Percentiles rank a stretch among this genome's conserved stretches.
These are phyloP conservation scores for Boletus rubescentipes DNA, from an alignment of 768 basidiomycete species.

Conservation along the genomic window DNA sequence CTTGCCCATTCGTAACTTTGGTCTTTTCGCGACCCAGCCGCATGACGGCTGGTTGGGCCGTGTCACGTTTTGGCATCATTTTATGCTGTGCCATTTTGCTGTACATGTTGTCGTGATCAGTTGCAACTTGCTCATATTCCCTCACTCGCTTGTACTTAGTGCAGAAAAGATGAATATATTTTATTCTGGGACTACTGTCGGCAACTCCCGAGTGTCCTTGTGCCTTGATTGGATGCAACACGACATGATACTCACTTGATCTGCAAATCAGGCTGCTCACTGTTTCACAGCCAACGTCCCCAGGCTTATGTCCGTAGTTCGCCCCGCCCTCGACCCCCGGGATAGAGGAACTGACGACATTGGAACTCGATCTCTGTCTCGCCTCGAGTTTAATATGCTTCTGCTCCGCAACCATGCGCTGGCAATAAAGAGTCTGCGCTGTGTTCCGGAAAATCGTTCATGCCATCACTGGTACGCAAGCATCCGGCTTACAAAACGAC, in stretches of 20 bases:
- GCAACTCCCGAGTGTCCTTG: constrained; percentile 2
- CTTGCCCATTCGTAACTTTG: constrained; percentile 16
- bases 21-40: constrained; percentile 10
- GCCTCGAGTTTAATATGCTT: background rate
- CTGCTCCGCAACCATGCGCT: background rate
- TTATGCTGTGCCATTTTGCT: constrained; percentile 26
- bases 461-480: background rate
- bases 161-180: constrained; percentile 19
- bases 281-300: background rate
- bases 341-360: background rate
- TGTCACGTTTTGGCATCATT: constrained; percentile 21
- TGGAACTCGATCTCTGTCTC: background rate
- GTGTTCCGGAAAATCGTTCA: background rate
- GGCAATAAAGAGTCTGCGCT: background rate
- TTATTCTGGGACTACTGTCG: background rate
- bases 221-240: background rate
- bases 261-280: background rate
- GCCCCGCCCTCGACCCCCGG: background rate
- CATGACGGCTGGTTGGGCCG: constrained; percentile 7
- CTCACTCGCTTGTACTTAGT: constrained; percentile 21
- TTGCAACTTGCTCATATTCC: constrained; percentile 29
- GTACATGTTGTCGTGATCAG: constrained; percentile 29
- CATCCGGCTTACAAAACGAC: background rate
- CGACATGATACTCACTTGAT: background rate
- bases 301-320: background rate